Evolutionary conservation across 306 rosid genomes (phyloP).

Genomic region (Acacia melanoxylon): DNA sequence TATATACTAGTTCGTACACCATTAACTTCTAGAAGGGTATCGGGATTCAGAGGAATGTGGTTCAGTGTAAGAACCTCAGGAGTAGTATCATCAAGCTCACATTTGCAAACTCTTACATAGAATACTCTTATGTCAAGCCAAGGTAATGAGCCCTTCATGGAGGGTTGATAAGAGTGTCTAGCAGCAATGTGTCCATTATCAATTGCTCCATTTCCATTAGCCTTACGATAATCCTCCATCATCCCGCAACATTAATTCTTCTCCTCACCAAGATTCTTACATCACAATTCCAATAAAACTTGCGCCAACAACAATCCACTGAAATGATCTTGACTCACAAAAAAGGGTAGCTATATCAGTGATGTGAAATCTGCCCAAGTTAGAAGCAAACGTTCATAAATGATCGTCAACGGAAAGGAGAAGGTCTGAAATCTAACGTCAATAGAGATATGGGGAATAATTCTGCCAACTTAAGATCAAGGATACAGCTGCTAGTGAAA

Average conservation of each 20-base stretch:
- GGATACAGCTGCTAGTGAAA: background rate
- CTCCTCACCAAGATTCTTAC: constrained; percentile 32
- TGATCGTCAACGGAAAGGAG: constrained; percentile 15
- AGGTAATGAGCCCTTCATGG: constrained; percentile 55
- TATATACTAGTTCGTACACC: constrained; percentile 66
- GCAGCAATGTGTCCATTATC: constrained; percentile 55
- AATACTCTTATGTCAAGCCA: constrained; percentile 80
- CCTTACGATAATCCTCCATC: constrained; percentile 58
- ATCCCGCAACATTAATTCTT: constrained; percentile 24
- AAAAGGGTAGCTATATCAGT: constrained; percentile 33
- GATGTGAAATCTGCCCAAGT: constrained; percentile 32
- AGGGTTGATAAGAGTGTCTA: constrained; percentile 52
- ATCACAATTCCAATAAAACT: constrained; percentile 35
- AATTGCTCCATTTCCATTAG: constrained; percentile 47
- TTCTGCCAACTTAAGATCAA: constrained; percentile 11
- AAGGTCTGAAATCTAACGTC: constrained; percentile 19
- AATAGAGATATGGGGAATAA: constrained; percentile 16
- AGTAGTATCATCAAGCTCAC: constrained; percentile 64
- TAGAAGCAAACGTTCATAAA: constrained; percentile 14
- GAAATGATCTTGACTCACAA: constrained; percentile 28
- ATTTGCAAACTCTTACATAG: constrained; percentile 72
- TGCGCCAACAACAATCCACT: constrained; percentile 34
- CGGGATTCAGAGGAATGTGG: constrained; percentile 68
- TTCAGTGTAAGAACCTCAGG: constrained; percentile 67
- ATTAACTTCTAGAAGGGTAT: constrained; percentile 78